phyloP scores from a whole-genome alignment of 805 yeast species.

The Kuraishia ogatae region DNA sequence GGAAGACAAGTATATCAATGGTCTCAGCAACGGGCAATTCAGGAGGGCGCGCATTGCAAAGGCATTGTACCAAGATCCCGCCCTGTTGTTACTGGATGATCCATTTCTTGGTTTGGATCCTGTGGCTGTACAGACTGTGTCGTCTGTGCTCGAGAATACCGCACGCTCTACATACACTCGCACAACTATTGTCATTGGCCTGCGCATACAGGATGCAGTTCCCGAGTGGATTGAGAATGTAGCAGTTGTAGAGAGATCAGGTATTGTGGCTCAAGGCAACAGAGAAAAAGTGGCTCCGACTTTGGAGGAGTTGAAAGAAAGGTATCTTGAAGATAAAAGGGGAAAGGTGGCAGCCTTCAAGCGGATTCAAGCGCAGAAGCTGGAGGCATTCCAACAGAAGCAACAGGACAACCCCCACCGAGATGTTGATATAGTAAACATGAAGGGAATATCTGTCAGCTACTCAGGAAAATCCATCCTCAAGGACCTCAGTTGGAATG shows the following conservation, averaged over 20 bases:
- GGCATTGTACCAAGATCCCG: conserved; percentile 58
- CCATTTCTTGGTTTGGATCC: conserved; percentile 92
- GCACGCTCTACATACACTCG: conserved; percentile 4
- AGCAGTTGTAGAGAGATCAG: conserved; percentile 50
- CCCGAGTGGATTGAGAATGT: conserved; percentile 79
- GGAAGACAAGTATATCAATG: conserved; percentile 70
- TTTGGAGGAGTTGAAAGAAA: conserved; percentile 8
- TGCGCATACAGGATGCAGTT: conserved; percentile 63
- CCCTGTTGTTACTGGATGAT: conserved; percentile 71
- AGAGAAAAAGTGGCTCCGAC: conserved; percentile 17
- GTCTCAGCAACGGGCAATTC: conserved; percentile 89
- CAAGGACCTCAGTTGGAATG: conserved; percentile 53
- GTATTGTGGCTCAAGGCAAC: conserved; percentile 43
- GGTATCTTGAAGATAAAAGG: conserved; percentile 2
- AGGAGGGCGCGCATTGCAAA: conserved; percentile 84
- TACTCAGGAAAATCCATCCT: conserved; percentile 59
- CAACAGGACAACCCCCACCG: not conserved
- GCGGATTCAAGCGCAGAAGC: conserved; percentile 1
- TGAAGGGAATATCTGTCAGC: conserved; percentile 53
- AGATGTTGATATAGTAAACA: conserved; percentile 29
- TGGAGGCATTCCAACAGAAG: not conserved
- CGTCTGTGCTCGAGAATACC: conserved; percentile 34
- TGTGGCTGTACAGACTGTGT: conserved; percentile 49
- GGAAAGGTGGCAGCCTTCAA: not conserved
- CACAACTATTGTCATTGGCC: conserved; percentile 62